Base-by-base conservation (phyloP, 2,329 filamentous ascomycete species). In the Fusarium subtropicale region DNA sequence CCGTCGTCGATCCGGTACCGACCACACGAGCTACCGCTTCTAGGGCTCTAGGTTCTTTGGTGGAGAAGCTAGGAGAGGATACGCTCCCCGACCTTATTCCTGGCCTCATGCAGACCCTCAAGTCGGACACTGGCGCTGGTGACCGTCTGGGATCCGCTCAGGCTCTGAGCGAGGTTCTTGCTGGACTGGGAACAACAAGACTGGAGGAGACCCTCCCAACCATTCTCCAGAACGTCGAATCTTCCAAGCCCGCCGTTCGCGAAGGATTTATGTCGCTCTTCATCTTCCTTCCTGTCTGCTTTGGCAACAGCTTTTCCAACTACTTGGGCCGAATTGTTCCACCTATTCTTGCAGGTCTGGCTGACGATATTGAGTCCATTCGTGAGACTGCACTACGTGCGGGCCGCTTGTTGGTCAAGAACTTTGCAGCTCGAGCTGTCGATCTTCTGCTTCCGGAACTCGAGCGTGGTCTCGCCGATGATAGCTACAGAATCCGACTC, bases 241-340 rank as follows among this genome's bases (percentile, higher is more conserved):
- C 95, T 75, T 89, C 91, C 72, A 97, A 97, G 81, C 79, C 96
- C 20, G 90, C 94, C 56, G 93, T 99, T 69, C 90, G 96, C 74
- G 96, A 99, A 84, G 96, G 96, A 46, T 99, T 99, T 84, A 99
- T 99, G 96, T 97, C 96, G 10, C 87, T 99, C 41, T 99, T 99
- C 82, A 98, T 99, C 72, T 99, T 97, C 87, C 89, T 99, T 82
- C 96, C 96, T 15, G 96, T 97, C 55, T 99, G 96, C 82, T 99
- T 99, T 75, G 96, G 96, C 76, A 99, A 99, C 86, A 97, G 94
- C 79, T 99, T 99, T 76, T 92, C 96, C 73, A 94, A 93, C 77
- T 99, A 99, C 77, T 90, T 99, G 65, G 93, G 91, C 81, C 94
- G 91, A 77, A 97, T 99, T 75, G 97, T 99, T 74, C 97, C 96